Evolutionary conservation across 805 yeast genomes (phyloP), one percentile per base, ranked within the genome.

Genomic region (Candida coquimbonensis): DNA sequence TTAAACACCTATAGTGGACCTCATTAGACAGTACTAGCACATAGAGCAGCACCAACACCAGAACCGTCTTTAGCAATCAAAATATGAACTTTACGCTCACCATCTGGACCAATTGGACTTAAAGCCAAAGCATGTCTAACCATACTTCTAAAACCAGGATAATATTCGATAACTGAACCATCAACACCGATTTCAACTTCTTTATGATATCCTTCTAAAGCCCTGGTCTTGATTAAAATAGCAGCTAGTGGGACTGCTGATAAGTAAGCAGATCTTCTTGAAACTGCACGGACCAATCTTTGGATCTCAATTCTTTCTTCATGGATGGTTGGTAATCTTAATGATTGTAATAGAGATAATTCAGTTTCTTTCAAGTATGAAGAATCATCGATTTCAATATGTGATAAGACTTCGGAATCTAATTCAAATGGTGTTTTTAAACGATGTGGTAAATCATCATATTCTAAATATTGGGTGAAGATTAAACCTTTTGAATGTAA

Each of bases 31-130:
- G 49, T 49, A 32, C 48, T 44, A 16, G 61, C 97, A 69, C 96
- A 87, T 50, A 91, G 71, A 2, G 98, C 98, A 39, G 97, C 98
- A 53, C 99, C 99, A 38, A 90, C 96, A 49, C 96, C 96, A 47
- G 95, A 83, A 40, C 98, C 98, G 60, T 93, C 98, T 64, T 87
- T 87, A 29, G 97, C 93, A 53, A 90, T 81, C 51, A 80, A 80
- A 50, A 91, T 69, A 55, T 80, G 83, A 39, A 88, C 70, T 58
- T 86, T 80, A 65, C 87, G 79, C 56, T 80, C 87, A 49, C 83
- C 80, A 40, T 85, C 83, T 38, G 83, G 72, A 46, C 90, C 90
- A 38, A 90, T 74, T 52, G 82, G 80, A 38, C 87, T 77, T 51
- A 77, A 60, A 0, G 81, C 71, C 51, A 90, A 67, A 0, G 96